Evolutionary conservation across 805 yeast species (phyloP), one percentile per base, ranked within the genome.

Genomic region (Saccharomycopsis javanensis): DNA sequence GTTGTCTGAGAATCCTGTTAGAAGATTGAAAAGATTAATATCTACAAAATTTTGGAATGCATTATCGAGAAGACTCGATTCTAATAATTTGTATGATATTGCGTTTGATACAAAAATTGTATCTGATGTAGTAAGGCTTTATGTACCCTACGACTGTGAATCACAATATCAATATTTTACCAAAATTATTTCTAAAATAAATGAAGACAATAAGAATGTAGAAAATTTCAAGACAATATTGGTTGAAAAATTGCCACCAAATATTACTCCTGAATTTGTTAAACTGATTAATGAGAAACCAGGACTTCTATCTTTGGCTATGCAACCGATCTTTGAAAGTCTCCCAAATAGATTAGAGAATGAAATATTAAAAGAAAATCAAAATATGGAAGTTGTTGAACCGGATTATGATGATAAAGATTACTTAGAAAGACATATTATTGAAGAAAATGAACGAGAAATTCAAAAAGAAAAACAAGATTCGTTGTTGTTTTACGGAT

Each of bases 1-100:
- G 60, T 75, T 91, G 57, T 85, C 81, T 67, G 97, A 90, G 69
- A 88, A 88, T 66, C 97, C 97, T 0, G 96, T 89, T 6, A 77
- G 76, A 56, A 76, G 97, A 59, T 75, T 90, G 68, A 75, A 79
- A 37, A 75, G 97, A 60, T 75, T 90, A 60, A 89, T 90, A 56
- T 70, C 82, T 3, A 82, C 83, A 7, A 84, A 81, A 63, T 90
- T 90, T 69, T 90, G 97, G 97, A 80, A 78, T 59, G 75, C 79
- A 54, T 74, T 90, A 59, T 87, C 96, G 1, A 77, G 97, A 67
- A 73, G 78, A 63, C 73, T 90, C 52, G 87, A 85, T 63, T 76
- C 76, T 51, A 71, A 77, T 11, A 80, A 82, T 60, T 77, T 91
- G 53, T 77, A 79, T 7, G 79, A 75, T 18, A 86, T 90, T 77